phyloP scores from a whole-genome alignment of 202 grass and related monocot genomes.

The Zoysia matrella region DNA sequence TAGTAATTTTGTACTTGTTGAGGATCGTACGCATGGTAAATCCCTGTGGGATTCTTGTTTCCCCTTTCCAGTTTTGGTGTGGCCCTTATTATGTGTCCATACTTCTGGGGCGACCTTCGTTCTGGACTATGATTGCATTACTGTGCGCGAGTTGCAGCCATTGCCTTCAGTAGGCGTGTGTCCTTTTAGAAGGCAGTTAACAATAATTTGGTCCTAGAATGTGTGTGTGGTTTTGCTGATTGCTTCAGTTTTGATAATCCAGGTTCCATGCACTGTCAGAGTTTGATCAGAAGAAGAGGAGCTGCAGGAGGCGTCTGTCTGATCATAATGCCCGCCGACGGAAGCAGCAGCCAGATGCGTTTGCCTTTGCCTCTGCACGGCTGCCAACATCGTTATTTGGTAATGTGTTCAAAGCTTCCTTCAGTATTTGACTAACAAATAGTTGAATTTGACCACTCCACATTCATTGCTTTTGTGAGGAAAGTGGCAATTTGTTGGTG shows the following conservation, averaged over 20 bases:
- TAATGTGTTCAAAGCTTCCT: conserved; percentile 38
- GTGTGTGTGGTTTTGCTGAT: conserved; percentile 33
- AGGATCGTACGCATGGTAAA: conserved; percentile 38
- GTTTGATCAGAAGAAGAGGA: too few species aligned
- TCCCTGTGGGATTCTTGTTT: conserved; percentile 36
- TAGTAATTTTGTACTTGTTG: conserved; percentile 41
- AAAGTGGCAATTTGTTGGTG: background rate
- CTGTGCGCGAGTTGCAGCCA: conserved; percentile 28
- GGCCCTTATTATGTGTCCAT: conserved; percentile 28
- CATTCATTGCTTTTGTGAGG: background rate
- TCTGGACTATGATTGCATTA: conserved; percentile 33
- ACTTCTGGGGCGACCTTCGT: conserved; percentile 35
- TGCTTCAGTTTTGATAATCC: conserved; percentile 42
- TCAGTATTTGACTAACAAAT: background rate
- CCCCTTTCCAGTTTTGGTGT: conserved; percentile 52
- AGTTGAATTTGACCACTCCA: background rate
- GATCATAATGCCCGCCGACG: conserved; percentile 93
- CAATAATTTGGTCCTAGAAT: background rate
- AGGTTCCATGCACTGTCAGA: conserved; percentile 22
- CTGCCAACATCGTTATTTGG: conserved; percentile 67
- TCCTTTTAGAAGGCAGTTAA: conserved; percentile 2
- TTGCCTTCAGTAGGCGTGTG: conserved; percentile 2
- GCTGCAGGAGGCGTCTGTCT: conserved; percentile 41
- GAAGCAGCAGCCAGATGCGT: conserved; percentile 71
- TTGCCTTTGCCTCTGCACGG: conserved; percentile 68